Conservation (phyloP, 352 stramenopile genomes). For the Globisporangium canariense region DNA sequence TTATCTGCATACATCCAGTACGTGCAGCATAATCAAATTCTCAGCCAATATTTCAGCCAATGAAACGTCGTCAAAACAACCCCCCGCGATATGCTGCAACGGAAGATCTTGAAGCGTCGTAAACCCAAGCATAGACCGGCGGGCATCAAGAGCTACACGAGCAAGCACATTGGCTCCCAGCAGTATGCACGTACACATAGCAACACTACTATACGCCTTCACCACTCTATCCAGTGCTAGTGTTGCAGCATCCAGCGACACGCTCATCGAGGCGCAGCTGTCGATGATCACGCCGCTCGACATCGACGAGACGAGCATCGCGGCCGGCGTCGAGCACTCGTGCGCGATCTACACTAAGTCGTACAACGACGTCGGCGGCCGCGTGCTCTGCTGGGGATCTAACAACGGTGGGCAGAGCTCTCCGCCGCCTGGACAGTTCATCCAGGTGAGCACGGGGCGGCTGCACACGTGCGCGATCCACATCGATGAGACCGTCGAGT, state of each 20-base stretch:
- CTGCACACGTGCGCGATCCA: conserved; percentile 76
- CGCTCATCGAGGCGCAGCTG: not conserved
- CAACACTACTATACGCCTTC: conserved; percentile 14
- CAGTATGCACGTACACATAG: not conserved
- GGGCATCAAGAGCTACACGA: not conserved
- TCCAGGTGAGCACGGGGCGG: conserved; percentile 72
- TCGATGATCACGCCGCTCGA: conserved; percentile 49
- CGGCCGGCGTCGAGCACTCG: conserved; percentile 73
- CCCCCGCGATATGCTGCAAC: not conserved
- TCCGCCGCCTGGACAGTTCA: conserved; percentile 49
- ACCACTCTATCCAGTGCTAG: not conserved
- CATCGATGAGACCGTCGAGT: conserved; percentile 75
- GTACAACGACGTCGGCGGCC: conserved; percentile 64
- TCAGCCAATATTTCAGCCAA: not conserved
- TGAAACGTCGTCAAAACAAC: not conserved
- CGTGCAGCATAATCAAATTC: not conserved
- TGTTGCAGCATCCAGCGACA: not conserved
- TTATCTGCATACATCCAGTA: too few species aligned
- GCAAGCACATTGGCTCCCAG: not conserved
- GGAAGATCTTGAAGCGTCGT: not conserved
- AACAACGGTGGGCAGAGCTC: conserved; percentile 58
- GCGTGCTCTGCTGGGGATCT: conserved; percentile 74
- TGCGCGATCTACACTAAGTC: conserved; percentile 73
- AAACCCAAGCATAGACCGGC: not conserved
- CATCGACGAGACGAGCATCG: conserved; percentile 74